Percentiles rank a stretch among this genome's conserved stretches.
These are phyloP conservation scores for Hygrocybe punicea DNA, from an alignment of 768 basidiomycete species.

Conservation along the genomic window DNA sequence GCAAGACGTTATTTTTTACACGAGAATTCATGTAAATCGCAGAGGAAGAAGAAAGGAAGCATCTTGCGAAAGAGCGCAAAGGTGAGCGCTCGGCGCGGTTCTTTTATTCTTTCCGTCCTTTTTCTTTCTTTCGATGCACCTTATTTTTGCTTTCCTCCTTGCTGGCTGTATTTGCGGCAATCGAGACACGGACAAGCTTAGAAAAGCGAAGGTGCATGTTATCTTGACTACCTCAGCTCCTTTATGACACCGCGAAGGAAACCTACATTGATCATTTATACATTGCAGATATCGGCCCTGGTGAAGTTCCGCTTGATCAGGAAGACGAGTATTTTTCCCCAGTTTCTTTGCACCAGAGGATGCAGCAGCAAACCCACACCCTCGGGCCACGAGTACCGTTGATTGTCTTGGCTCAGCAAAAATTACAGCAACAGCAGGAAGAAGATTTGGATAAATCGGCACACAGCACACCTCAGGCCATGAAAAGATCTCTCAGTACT, in stretches of 20 bases:
- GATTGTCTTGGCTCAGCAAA: conserved; percentile 59
- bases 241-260: conserved; percentile 3
- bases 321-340: conserved; percentile 21
- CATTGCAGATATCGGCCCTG: conserved; percentile 9
- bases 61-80: conserved; percentile 69
- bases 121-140: conserved; percentile 20
- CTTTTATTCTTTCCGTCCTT: conserved; percentile 29
- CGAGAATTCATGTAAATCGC: conserved; percentile 14
- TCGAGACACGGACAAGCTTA: conserved; percentile 31
- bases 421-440: conserved; percentile 24
- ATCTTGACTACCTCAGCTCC: conserved; percentile 21
- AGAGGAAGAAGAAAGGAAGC: conserved; percentile 70
- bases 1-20: not conserved
- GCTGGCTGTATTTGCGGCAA: conserved; percentile 13
- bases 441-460: conserved; percentile 22
- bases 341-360: conserved; percentile 5
- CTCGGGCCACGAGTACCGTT: conserved; percentile 52
- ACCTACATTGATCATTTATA: conserved; percentile 13
- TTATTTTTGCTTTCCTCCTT: conserved; percentile 26
- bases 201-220: conserved; percentile 64
- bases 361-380: conserved; percentile 9
- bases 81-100: conserved; percentile 57
- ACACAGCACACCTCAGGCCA: conserved; percentile 16
- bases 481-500: conserved; percentile 50
- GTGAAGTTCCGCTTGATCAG: conserved; percentile 11